A percentile compares a stretch with the other conserved stretches of the same genome.
Conservation (phyloP, 257 asterid genomes). For the Jaltomata sinuosa region DNA sequence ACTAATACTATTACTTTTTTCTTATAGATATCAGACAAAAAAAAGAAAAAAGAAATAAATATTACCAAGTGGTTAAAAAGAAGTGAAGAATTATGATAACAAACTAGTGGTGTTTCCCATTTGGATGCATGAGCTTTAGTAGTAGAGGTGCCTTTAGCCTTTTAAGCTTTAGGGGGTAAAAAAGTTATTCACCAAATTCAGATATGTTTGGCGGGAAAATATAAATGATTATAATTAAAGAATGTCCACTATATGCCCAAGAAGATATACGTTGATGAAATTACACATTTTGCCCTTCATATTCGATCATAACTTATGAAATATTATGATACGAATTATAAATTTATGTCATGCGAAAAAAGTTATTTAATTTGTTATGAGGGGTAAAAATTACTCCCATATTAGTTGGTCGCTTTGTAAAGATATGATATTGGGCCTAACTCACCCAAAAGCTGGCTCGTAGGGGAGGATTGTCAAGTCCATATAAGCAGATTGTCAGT, state of each 20-base stretch:
- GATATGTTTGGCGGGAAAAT: neutral
- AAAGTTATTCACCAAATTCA: neutral
- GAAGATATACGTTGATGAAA: too few species aligned
- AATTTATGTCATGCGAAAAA: too few species aligned
- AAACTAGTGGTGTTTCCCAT: neutral
- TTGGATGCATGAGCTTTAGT: neutral
- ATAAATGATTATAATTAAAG: neutral
- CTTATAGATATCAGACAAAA: neutral
- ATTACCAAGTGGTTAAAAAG: neutral
- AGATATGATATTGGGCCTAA: too few species aligned
- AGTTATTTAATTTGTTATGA: too few species aligned
- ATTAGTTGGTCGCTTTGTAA: too few species aligned
- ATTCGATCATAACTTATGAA: too few species aligned
- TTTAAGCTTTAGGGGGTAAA: neutral
- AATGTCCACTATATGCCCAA: neutral
- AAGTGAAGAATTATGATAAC: neutral
- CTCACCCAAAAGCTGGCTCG: too few species aligned
- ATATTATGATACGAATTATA: too few species aligned
- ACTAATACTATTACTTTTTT: neutral
- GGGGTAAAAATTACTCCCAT: too few species aligned
- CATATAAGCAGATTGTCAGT: too few species aligned
- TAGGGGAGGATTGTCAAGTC: too few species aligned
- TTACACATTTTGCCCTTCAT: too few species aligned
- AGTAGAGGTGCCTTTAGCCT: neutral
- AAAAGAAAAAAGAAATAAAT: neutral